These are phyloP conservation scores for Sarocladiaceae sp. DNA, from an alignment of 2,329 filamentous ascomycete species.

Conservation along the genomic window DNA sequence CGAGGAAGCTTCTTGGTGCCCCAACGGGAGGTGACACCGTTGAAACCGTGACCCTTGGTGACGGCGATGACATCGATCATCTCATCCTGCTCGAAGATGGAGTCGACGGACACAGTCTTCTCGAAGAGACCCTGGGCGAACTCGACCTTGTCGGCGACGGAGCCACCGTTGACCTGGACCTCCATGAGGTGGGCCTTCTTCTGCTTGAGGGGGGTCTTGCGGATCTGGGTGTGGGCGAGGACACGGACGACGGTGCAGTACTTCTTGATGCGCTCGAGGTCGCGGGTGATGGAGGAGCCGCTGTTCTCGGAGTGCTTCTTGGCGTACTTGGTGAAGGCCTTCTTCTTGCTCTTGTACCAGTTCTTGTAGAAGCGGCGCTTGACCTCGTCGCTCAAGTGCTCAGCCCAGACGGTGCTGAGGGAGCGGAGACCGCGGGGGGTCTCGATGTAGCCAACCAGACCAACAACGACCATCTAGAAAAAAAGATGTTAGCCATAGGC, in stretches of 20 bases:
- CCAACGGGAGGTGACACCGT: conserved; percentile 96
- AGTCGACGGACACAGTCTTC: conserved; percentile 91
- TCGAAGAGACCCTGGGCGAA: conserved; percentile 96
- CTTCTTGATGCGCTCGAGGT: conserved; percentile 99
- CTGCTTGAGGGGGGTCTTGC: conserved; percentile 99
- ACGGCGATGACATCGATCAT: conserved; percentile 99
- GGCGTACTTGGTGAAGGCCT: conserved; percentile 99
- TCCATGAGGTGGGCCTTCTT: conserved; percentile 99
- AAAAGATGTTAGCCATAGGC: conserved; percentile 63
- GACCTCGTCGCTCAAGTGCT: conserved; percentile 97
- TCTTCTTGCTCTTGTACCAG: conserved; percentile 99
- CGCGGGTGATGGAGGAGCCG: conserved; percentile 85
- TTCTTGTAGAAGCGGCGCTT: conserved; percentile 99
- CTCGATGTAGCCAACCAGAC: conserved; percentile 99
- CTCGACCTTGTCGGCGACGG: conserved; percentile 91
- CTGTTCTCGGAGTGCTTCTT: conserved; percentile 98
- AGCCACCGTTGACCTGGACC: conserved; percentile 98
- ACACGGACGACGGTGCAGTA: conserved; percentile 99
- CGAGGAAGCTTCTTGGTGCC: conserved; percentile 99
- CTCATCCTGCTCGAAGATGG: conserved; percentile 99
- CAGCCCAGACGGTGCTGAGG: conserved; percentile 98
- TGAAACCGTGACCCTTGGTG: conserved; percentile 99
- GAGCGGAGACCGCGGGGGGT: conserved; percentile 98
- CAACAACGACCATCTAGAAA: conserved; percentile 94
- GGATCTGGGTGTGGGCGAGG: conserved; percentile 98